These are phyloP conservation scores for Myochromella boudieri DNA, from an alignment of 768 basidiomycete genomes.

Conservation along the genomic window DNA sequence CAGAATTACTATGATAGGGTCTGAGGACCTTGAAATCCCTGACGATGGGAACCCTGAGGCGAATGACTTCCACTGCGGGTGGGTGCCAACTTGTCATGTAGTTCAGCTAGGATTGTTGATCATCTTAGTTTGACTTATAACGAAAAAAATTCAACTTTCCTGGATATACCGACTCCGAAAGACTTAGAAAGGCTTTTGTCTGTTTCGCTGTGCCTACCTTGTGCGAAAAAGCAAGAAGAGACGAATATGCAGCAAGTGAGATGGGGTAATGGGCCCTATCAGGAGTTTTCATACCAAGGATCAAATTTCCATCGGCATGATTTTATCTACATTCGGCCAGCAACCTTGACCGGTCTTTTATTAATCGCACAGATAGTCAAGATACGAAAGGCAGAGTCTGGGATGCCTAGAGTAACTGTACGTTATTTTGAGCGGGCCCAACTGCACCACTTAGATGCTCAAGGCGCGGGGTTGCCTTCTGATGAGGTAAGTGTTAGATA, in stretches of 20 bases:
- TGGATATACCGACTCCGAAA: slow-evolving; percentile 38
- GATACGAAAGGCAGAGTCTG: slow-evolving; percentile 26
- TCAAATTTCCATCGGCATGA: slow-evolving; percentile 56
- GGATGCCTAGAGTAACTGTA: slow-evolving; percentile 30
- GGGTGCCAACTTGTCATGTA: slow-evolving; percentile 13
- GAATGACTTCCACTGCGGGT: slow-evolving; percentile 62
- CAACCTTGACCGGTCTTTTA: slow-evolving; percentile 31
- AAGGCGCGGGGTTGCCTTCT: slow-evolving; percentile 15
- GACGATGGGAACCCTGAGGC: slow-evolving; percentile 39
- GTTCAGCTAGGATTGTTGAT: slow-evolving; percentile 2
- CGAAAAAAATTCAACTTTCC: slow-evolving; percentile 43
- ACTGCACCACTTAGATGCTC: not conserved
- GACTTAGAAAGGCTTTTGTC: slow-evolving; percentile 25
- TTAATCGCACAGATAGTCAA: slow-evolving; percentile 56
- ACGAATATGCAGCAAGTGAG: slow-evolving; percentile 22
- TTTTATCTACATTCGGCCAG: slow-evolving; percentile 55
- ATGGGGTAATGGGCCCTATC: no score
- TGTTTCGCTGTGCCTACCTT: slow-evolving; percentile 42
- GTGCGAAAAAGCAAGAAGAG: slow-evolving; percentile 33
- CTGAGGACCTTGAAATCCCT: slow-evolving; percentile 43
- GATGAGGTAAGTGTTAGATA: slow-evolving; percentile 44
- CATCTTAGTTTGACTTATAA: slow-evolving; percentile 50
- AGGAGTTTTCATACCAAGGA: slow-evolving; percentile 39
- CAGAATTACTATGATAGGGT: slow-evolving; percentile 41
- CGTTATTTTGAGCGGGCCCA: slow-evolving; percentile 45